Evolutionary conservation across 768 basidiomycete genomes (phyloP).

Genomic region (Russula abietina): DNA sequence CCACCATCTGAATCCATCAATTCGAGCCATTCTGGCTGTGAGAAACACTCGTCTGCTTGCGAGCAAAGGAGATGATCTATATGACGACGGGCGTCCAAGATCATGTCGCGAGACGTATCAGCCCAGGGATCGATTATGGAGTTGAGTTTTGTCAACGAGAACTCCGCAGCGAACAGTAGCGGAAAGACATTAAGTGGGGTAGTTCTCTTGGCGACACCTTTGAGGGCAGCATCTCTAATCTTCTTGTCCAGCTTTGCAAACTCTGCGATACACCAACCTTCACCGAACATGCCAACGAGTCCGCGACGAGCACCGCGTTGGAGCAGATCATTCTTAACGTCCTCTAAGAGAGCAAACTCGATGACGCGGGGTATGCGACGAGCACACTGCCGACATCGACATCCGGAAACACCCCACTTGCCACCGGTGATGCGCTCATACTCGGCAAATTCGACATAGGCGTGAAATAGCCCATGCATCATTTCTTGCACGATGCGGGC

Average conservation of each 20-base stretch:
- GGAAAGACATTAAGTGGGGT: slow-evolving; percentile 62
- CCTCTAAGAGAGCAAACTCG: slow-evolving; percentile 69
- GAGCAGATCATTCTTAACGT: slow-evolving; percentile 68
- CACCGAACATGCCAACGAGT: slow-evolving; percentile 78
- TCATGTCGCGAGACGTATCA: slow-evolving; percentile 60
- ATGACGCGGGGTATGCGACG: slow-evolving; percentile 76
- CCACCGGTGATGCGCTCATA: slow-evolving; percentile 70
- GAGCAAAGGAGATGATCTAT: slow-evolving; percentile 58
- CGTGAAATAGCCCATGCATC: slow-evolving; percentile 84
- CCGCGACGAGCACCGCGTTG: slow-evolving; percentile 68
- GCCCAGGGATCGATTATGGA: slow-evolving; percentile 65
- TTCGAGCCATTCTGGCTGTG: slow-evolving; percentile 62
- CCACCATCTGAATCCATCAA: slow-evolving; percentile 70
- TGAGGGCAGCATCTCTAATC: slow-evolving; percentile 61
- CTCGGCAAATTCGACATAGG: slow-evolving; percentile 70
- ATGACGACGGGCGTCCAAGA: slow-evolving; percentile 51
- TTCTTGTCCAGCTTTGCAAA: slow-evolving; percentile 66
- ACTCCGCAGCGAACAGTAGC: slow-evolving; percentile 60
- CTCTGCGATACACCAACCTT: slow-evolving; percentile 81
- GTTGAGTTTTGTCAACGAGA: slow-evolving; percentile 50
- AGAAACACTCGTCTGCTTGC: slow-evolving; percentile 60
- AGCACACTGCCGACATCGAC: slow-evolving; percentile 78
- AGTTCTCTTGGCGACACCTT: slow-evolving; percentile 64
- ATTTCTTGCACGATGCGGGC: slow-evolving; percentile 82
- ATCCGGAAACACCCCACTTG: slow-evolving; percentile 79